Percentiles rank a stretch among this genome's conserved stretches.
Conservation (phyloP, 495 filamentous ascomycete species). For the Cenococcum geophilum region DNA sequence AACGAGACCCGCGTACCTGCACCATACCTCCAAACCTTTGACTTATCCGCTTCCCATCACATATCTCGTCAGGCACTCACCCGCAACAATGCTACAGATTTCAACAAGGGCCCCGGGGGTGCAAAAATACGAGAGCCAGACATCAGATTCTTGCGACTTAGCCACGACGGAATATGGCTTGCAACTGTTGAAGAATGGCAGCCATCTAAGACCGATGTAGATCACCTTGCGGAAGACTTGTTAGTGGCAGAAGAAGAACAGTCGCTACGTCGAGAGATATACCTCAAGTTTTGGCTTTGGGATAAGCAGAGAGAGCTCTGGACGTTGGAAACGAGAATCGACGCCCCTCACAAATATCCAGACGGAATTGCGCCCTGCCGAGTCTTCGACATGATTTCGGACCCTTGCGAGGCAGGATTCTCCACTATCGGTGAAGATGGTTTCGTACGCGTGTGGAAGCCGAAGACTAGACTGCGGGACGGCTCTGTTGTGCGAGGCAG, state of each 20-base stretch:
- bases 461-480: constrained; percentile 56
- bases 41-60: constrained; percentile 64
- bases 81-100: constrained; percentile 75
- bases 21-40: constrained; percentile 73
- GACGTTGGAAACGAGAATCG: constrained; percentile 72
- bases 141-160: constrained; percentile 64
- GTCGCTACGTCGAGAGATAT: constrained; percentile 55
- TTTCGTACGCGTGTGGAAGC: constrained; percentile 69
- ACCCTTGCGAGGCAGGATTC: constrained; percentile 62
- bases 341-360: constrained; percentile 65
- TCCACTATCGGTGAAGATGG: constrained; percentile 78
- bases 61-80: constrained; percentile 79
- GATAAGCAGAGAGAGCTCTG: constrained; percentile 54
- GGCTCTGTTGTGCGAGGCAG: constrained; percentile 53
- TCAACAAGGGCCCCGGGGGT: constrained; percentile 65
- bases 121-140: constrained; percentile 65
- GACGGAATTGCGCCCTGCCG: constrained; percentile 42
- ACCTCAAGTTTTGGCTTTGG: constrained; percentile 88
- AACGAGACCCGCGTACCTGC: constrained; percentile 36
- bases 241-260: constrained; percentile 45
- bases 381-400: constrained; percentile 64
- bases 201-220: constrained; percentile 60
- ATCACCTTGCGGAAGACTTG: constrained; percentile 43
- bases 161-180: constrained; percentile 79
- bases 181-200: constrained; percentile 87